These are phyloP conservation scores for Myriosclerotinia duriaeana DNA, from an alignment of 2,329 filamentous ascomycete species.

Conservation along the genomic window DNA sequence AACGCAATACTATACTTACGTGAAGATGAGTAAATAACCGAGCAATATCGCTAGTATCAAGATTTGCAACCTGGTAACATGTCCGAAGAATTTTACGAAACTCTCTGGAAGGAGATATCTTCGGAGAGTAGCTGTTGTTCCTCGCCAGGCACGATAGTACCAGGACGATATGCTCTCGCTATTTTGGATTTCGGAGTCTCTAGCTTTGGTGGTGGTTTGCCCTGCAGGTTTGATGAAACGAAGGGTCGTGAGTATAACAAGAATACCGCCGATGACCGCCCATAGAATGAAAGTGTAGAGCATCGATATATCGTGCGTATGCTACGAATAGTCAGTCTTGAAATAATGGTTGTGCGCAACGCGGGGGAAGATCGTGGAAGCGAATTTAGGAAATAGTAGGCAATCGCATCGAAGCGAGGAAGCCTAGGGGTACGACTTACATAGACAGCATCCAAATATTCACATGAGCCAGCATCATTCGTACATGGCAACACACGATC, in stretches of 20 bases:
- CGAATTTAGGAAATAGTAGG: neutral
- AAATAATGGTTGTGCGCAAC: neutral
- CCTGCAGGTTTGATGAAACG: constrained; percentile 37
- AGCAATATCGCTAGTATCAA: constrained; percentile 57
- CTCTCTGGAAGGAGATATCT: constrained; percentile 61
- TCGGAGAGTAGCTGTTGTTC: constrained; percentile 25
- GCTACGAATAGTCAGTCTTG: constrained; percentile 23
- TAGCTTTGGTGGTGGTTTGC: constrained; percentile 32
- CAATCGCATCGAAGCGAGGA: neutral
- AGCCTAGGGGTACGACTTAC: constrained; percentile 9
- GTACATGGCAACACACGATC: constrained; percentile 54
- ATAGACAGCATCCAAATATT: constrained; percentile 57
- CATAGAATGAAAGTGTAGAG: constrained; percentile 57
- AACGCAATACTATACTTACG: constrained; percentile 43
- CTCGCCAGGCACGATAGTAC: constrained; percentile 33
- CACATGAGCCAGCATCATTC: constrained; percentile 57
- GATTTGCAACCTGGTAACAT: constrained; percentile 67
- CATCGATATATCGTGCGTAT: constrained; percentile 54
- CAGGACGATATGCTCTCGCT: constrained; percentile 26
- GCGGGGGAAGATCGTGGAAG: neutral
- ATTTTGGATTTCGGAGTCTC: constrained; percentile 23
- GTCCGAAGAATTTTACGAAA: constrained; percentile 59
- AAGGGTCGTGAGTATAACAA: constrained; percentile 45
- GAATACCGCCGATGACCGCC: constrained; percentile 51
- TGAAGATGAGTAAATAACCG: constrained; percentile 65